phyloP scores from a whole-genome alignment of 495 filamentous ascomycete genomes.

The Chaetomium cochliodes region DNA sequence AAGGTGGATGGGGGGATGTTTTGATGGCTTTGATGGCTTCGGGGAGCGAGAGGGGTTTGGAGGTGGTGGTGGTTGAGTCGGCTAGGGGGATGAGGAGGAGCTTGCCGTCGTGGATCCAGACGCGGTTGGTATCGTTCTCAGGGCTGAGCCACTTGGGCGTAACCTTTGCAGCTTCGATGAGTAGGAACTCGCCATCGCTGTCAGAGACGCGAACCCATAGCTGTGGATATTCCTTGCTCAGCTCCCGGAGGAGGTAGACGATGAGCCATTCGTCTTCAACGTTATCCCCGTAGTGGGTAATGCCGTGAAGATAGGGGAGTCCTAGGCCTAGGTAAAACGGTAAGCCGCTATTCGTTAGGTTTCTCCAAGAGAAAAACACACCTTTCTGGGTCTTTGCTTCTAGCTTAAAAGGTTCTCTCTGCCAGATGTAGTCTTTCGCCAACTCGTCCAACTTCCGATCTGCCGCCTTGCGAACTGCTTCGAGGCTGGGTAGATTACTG shows the following conservation, averaged over 20 bases:
- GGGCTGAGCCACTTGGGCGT: slow-evolving; percentile 90
- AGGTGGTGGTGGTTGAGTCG: slow-evolving; percentile 23
- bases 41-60: slow-evolving; percentile 53
- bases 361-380: slow-evolving; percentile 31
- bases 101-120: slow-evolving; percentile 74
- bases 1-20: slow-evolving; percentile 52
- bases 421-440: slow-evolving; percentile 90
- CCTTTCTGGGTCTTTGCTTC: slow-evolving; percentile 58
- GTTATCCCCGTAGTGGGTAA: slow-evolving; percentile 85
- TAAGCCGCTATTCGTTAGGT: background rate
- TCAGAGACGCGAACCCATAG: slow-evolving; percentile 83
- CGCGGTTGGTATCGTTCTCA: slow-evolving; percentile 81
- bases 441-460: slow-evolving; percentile 59
- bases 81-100: slow-evolving; percentile 70
- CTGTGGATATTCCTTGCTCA: slow-evolving; percentile 69
- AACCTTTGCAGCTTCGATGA: slow-evolving; percentile 88
- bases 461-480: slow-evolving; percentile 67
- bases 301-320: slow-evolving; percentile 59
- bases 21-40: slow-evolving; percentile 61
- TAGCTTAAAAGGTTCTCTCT: slow-evolving; percentile 73
- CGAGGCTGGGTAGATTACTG: slow-evolving; percentile 53
- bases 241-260: slow-evolving; percentile 81
- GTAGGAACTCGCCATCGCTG: slow-evolving; percentile 89
- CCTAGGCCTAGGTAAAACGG: slow-evolving; percentile 30
- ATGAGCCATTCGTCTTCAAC: slow-evolving; percentile 97